These are phyloP conservation scores for Ambispora gerdemannii DNA, from an alignment of 192 early-diverging fungal genomes.

Conservation along the genomic window DNA sequence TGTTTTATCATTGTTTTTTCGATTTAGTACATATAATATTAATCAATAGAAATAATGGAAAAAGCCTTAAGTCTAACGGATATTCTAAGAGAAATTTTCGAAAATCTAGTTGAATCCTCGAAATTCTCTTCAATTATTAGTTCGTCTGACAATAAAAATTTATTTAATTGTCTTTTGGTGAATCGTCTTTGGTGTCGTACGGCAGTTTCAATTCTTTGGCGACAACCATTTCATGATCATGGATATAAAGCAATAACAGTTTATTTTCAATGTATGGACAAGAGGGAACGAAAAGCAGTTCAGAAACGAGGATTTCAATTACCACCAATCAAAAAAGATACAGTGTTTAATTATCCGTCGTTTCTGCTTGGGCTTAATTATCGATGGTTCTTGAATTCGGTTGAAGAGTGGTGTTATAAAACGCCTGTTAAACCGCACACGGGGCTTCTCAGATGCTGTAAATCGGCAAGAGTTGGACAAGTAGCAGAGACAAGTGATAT, in stretches of 20 bases:
- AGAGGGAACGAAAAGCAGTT: not conserved
- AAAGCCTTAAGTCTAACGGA: no score
- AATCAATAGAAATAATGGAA: no score
- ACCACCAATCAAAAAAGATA: not conserved
- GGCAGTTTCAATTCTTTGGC: slow-evolving; percentile 2
- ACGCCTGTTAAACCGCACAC: not conserved
- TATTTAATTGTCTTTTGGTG: slow-evolving; percentile 4
- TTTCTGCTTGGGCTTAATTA: not conserved
- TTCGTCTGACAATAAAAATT: not conserved
- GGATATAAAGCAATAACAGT: not conserved
- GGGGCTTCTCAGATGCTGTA: not conserved
- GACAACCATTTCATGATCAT: slow-evolving; percentile 1
- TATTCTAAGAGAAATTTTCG: not conserved
- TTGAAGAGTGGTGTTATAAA: not conserved
- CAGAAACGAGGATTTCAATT: not conserved
- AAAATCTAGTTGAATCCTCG: not conserved
- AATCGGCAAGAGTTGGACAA: not conserved
- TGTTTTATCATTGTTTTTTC: no score
- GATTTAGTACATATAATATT: no score
- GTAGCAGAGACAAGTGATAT: not conserved
- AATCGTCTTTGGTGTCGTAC: not conserved
- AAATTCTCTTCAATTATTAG: not conserved
- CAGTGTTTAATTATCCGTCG: not conserved
- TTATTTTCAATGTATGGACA: not conserved
- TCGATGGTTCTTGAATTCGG: not conserved